Base-by-base conservation (phyloP, 768 basidiomycete genomes). In the Clitopilus passeckerianus region DNA sequence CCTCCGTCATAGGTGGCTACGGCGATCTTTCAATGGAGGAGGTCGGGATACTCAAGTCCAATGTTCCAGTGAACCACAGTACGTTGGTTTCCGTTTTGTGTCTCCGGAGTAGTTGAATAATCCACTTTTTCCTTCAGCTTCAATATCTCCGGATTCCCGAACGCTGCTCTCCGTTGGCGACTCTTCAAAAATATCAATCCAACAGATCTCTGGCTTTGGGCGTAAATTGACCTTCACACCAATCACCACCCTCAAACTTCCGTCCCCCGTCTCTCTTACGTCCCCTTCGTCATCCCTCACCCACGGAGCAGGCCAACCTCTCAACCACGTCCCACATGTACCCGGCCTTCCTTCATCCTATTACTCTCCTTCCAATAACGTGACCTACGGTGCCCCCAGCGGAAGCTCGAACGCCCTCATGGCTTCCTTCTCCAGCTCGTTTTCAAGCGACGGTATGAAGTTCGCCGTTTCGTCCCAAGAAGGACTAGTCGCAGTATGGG, bases 161-260 rank as follows among this genome's bases (percentile, higher is more conserved):
- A 93, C 89, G 0, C 80, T 98, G 14, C 83, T 97, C 1, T 93
- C 89, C 2, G 95, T 95, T 0, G 95, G 95, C 22, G 95, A 98
- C 69, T 94, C 93, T 9, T 85, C 87, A 46, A 87, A 92, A 59
- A 86, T 95, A 10, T 90, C 86, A 68, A 80, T 98, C 14, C 90
- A 94, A 67, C 84, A 86, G 57, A 80, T 95, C 60, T 81, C 84
- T 1, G 88, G 88, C 41, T 33, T 33, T 14, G 86, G 89, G 27
- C 73, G 81, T 14, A 74, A 69, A 24, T 75, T 90, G 63, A 74
- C 82, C 2, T 91, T 93, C 64, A 69, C 81, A 16, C 84, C 82
- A 37, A 88, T 93, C 63, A 76, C 80, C 0, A 86, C 83, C n/a
- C 84, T 93, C 63, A 74, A 79, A 23, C 80, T 91, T 9, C 87